phyloP scores from a whole-genome alignment of 2,329 filamentous ascomycete species.

The Claviceps sp. region DNA sequence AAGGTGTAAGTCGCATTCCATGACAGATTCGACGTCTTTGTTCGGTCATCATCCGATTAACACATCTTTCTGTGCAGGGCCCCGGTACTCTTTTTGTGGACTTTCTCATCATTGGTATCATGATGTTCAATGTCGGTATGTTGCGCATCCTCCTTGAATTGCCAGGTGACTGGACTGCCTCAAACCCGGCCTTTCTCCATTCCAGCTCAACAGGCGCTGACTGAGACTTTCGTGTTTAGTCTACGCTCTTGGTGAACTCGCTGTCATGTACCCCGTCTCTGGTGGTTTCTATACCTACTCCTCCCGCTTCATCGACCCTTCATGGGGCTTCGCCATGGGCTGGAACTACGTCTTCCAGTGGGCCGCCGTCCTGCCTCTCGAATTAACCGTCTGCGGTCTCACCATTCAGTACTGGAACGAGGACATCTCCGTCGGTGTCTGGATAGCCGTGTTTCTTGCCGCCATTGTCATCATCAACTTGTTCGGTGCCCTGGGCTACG shows the following conservation, averaged over 20 bases:
- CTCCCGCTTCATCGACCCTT: conserved; percentile 44
- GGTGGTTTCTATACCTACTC: conserved; percentile 48
- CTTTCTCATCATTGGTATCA: conserved; percentile 7
- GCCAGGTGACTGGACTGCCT: background rate
- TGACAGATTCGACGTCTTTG: background rate
- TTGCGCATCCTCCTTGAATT: background rate
- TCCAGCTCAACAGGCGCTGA: background rate
- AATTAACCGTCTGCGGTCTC: conserved; percentile 35
- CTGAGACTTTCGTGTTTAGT: conserved; percentile 16
- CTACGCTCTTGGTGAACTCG: conserved; percentile 44
- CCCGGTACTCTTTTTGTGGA: conserved; percentile 5
- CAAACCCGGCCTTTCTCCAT: background rate
- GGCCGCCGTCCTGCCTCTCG: conserved; percentile 32
- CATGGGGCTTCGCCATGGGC: conserved; percentile 41
- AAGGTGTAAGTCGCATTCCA: conserved; percentile 30
- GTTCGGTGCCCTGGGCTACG: conserved; percentile 36
- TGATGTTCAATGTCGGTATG: conserved; percentile 9
- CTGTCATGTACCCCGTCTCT: conserved; percentile 44
- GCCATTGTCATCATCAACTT: conserved; percentile 34
- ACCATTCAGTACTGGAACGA: conserved; percentile 37
- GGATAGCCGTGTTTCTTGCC: conserved; percentile 37
- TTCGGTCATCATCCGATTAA: background rate
- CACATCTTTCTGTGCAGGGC: background rate
- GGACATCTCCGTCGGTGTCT: conserved; percentile 30
- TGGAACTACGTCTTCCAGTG: conserved; percentile 37